Evolutionary conservation across 306 rosid species (phyloP).

Genomic region (Carpinus viminea): DNA sequence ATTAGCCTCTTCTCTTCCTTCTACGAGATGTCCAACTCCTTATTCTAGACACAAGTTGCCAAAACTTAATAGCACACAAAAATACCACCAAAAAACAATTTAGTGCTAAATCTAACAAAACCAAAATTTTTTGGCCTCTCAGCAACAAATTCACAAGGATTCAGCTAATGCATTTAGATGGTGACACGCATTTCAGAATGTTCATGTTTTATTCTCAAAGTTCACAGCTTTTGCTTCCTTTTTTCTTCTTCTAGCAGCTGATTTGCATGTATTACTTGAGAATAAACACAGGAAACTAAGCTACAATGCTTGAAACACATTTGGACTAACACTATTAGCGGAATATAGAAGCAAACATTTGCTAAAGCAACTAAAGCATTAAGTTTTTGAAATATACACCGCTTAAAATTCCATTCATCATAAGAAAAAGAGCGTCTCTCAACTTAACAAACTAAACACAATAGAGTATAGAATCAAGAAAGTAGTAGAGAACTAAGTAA

Average conservation of each 20-base stretch:
- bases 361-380: neutral
- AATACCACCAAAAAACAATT: neutral
- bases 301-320: neutral
- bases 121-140: neutral
- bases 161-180: neutral
- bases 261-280: neutral
- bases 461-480: neutral
- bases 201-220: neutral
- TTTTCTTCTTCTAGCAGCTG: neutral
- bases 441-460: neutral
- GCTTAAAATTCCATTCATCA: neutral
- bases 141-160: neutral
- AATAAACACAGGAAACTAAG: neutral
- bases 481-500: neutral
- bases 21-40: neutral
- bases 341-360: neutral
- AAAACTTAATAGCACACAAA: neutral
- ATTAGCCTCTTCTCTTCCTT: neutral
- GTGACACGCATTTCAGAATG: neutral
- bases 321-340: neutral
- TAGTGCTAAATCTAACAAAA: neutral
- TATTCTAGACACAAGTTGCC: neutral
- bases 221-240: neutral
- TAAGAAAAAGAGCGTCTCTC: neutral
- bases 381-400: neutral